Evolutionary conservation across 192 early-diverging fungal genomes (phyloP).

Genomic region (Funneliformis geosporum): DNA sequence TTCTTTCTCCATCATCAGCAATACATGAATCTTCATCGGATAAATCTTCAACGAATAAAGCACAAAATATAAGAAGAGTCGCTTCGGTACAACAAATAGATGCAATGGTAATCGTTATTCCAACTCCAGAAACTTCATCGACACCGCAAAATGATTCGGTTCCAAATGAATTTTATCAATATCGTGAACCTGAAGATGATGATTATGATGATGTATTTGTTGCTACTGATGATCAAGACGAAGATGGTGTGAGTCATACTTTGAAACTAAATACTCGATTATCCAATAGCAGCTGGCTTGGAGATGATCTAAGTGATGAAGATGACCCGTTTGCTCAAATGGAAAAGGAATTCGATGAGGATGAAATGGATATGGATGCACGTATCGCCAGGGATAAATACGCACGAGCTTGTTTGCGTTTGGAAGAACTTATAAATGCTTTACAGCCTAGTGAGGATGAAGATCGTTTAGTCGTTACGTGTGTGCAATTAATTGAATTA

Average conservation of each 20-base stretch:
- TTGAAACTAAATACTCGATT: constrained; percentile 40
- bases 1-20: too few relatives aligned
- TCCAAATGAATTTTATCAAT: constrained; percentile 16
- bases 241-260: constrained; percentile 33
- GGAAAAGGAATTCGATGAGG: constrained; percentile 53
- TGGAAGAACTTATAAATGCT: constrained; percentile 39
- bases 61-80: neutral
- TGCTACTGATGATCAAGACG: constrained; percentile 11
- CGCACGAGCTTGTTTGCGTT: constrained; percentile 37
- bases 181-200: constrained; percentile 29
- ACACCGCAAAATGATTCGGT: neutral
- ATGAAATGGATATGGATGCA: constrained; percentile 52
- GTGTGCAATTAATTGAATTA: constrained; percentile 31
- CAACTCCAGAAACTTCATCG: neutral
- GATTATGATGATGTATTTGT: constrained; percentile 22
- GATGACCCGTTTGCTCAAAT: constrained; percentile 54
- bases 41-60: neutral
- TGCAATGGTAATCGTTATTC: neutral
- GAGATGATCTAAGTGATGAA: constrained; percentile 48
- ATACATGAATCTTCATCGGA: neutral
- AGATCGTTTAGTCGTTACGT: constrained; percentile 19
- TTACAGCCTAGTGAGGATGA: constrained; percentile 37
- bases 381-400: constrained; percentile 50
- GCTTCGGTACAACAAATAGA: neutral
- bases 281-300: constrained; percentile 50